A percentile compares a stretch with the other conserved stretches of the same genome.
Evolutionary conservation across 2,329 filamentous ascomycete species (phyloP).

Genomic region (Colletotrichum sp.): DNA sequence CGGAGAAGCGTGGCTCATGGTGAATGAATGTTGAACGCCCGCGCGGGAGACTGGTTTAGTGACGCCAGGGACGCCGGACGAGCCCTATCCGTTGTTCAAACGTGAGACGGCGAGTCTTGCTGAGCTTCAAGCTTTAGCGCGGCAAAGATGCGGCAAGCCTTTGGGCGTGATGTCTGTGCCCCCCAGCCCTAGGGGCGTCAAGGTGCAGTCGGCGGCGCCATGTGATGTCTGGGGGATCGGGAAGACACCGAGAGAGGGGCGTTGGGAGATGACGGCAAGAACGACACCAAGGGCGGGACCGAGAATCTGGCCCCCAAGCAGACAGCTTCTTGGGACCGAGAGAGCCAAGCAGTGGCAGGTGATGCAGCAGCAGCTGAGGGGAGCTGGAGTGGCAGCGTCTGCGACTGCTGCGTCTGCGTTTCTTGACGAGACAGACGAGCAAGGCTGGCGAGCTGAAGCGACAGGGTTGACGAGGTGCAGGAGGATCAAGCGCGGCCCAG

Average conservation of each 20-base stretch:
- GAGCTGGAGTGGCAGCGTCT: background rate
- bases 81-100: background rate
- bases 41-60: background rate
- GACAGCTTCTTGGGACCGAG: background rate
- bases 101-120: background rate
- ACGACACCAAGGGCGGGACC: background rate
- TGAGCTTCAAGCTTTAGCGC: background rate
- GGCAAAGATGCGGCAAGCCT: slow-evolving; percentile 13
- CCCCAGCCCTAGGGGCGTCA: slow-evolving; percentile 9
- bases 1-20: background rate
- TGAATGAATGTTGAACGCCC: background rate
- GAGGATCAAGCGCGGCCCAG: slow-evolving; percentile 17
- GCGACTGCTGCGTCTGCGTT: background rate
- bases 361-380: background rate
- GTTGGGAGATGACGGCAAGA: background rate
- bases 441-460: background rate
- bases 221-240: slow-evolving; percentile 5
- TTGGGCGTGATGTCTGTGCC: background rate
- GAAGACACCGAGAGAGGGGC: background rate
- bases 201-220: slow-evolving; percentile 3
- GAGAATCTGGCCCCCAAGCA: background rate
- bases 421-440: background rate
- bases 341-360: background rate
- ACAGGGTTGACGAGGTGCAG: slow-evolving; percentile 11
- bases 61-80: background rate